These are phyloP conservation scores for Setomelanomma holmii DNA, from an alignment of 2,329 filamentous ascomycete species.

Conservation along the genomic window DNA sequence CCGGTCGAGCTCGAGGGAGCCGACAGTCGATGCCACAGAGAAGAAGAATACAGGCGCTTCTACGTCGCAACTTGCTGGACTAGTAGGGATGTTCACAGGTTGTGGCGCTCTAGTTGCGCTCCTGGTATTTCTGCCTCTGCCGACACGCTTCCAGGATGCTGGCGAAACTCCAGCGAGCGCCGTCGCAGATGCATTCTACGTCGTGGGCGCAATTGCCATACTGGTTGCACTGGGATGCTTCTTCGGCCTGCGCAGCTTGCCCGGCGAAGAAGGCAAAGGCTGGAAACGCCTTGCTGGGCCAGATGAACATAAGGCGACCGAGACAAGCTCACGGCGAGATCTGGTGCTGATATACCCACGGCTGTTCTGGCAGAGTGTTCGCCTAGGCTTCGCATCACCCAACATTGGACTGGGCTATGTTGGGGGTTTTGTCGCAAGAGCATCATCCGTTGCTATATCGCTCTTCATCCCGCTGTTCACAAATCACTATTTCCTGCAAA, in stretches of 20 bases:
- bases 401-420: constrained; percentile 88
- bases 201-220: constrained; percentile 77
- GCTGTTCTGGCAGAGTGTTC: constrained; percentile 51
- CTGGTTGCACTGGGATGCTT: constrained; percentile 77
- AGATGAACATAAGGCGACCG: constrained; percentile 29
- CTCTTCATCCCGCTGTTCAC: constrained; percentile 93
- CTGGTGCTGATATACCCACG: constrained; percentile 64
- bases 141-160: constrained; percentile 76
- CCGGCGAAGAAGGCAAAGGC: constrained; percentile 80
- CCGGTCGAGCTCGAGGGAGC: constrained; percentile 41
- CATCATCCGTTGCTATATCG: constrained; percentile 93
- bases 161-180: constrained; percentile 77
- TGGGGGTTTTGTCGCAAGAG: constrained; percentile 91
- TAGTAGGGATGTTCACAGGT: constrained; percentile 91
- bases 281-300: constrained; percentile 57
- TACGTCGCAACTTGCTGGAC: constrained; percentile 76
- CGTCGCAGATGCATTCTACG: constrained; percentile 84
- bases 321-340: constrained; percentile 52
- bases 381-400: constrained; percentile 74
- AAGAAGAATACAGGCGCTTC: constrained; percentile 46
- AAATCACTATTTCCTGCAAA: constrained; percentile 85
- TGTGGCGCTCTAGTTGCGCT: constrained; percentile 89
- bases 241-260: constrained; percentile 72
- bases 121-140: constrained; percentile 82
- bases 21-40: constrained; percentile 9